Percentiles rank a stretch among this genome's conserved stretches.
Evolutionary conservation across 352 stramenopile genomes (phyloP).

Genomic region (Pythium rishiriense): DNA sequence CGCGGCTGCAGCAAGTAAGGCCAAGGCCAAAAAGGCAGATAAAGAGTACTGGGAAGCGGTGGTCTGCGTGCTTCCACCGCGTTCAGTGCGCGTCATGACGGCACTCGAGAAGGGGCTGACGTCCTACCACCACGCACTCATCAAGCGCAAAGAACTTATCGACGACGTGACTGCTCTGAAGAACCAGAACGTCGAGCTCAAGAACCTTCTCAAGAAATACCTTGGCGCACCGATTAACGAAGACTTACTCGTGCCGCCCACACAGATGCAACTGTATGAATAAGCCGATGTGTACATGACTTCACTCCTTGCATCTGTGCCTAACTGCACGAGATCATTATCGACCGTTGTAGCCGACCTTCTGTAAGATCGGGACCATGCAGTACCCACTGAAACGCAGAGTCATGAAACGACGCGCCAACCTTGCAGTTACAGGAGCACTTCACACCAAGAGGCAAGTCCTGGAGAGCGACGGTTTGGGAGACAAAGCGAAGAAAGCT

Average conservation of each 20-base stretch:
- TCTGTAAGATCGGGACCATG: not conserved
- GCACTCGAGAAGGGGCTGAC: constrained; percentile 82
- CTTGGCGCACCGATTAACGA: constrained; percentile 81
- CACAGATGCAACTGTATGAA: constrained; percentile 82
- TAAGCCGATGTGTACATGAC: constrained; percentile 6
- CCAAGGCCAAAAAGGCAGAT: constrained; percentile 47
- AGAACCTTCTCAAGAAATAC: constrained; percentile 90
- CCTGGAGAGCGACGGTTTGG: constrained; percentile 8
- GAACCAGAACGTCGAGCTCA: constrained; percentile 88
- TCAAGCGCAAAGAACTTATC: constrained; percentile 78
- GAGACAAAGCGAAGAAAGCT: not conserved
- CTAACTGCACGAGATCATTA: not conserved
- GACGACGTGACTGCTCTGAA: constrained; percentile 79
- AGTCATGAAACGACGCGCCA: not conserved
- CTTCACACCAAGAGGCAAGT: not conserved
- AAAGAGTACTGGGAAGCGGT: constrained; percentile 83
- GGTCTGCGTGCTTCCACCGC: constrained; percentile 66
- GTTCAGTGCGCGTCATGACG: constrained; percentile 76
- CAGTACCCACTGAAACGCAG: not conserved
- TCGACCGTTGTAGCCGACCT: not conserved
- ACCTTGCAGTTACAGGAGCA: not conserved
- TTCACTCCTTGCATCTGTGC: not conserved
- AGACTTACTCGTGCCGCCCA: constrained; percentile 81
- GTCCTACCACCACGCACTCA: constrained; percentile 82
- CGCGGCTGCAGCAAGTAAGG: constrained; percentile 35